Evolutionary conservation across 345 rosid genomes (phyloP), one percentile per base, ranked within the genome.

Genomic region (Lepidium africanum): DNA sequence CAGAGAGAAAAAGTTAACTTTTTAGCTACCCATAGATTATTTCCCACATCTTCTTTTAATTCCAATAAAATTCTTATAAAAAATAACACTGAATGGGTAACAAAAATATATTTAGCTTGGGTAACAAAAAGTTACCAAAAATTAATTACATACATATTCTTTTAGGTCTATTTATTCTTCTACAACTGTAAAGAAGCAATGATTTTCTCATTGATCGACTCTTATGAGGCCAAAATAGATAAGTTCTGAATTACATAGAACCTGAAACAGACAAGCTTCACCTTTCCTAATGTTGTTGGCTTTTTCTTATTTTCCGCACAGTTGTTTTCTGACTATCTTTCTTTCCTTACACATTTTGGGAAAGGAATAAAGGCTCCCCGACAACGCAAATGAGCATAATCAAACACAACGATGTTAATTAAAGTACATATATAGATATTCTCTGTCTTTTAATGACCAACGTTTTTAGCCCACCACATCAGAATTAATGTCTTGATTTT

Each of bases 361-460:
- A 42, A 65, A 65, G 59, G 77, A 73, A 73, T 59, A 73, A 73
- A 73, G 72, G 77, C 23, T 73, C 50, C 50, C 61, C 53, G 55
- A 59, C 54, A 73, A 58, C 50, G 67, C 72, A 71, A 45, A 54
- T 21, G 14, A 38, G 60, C 45, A 57, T 48, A 65, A 57, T 33
- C 10, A 63, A 25, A 49, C 33, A 47, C 30, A 65, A 65, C 54
- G 32, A 65, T 73, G 40, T 56, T 48, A 14, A 57, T 27, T 65
- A 38, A 64, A 64, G 70, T 47, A 33, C n/a, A 16, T 27, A 3
- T 15, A 27, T n/a, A n/a, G n/a, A n/a, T 14, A 35, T 45, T 27
- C 6, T 8, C 2, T 58, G 14, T 41, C 53, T 49, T 4, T 13
- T 42, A 38, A 33, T 14, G 50, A 50, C 9, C 1, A 5, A 15